These are phyloP conservation scores for Leptographium galeiforme DNA, from an alignment of 2,329 filamentous ascomycete genomes.

Conservation along the genomic window DNA sequence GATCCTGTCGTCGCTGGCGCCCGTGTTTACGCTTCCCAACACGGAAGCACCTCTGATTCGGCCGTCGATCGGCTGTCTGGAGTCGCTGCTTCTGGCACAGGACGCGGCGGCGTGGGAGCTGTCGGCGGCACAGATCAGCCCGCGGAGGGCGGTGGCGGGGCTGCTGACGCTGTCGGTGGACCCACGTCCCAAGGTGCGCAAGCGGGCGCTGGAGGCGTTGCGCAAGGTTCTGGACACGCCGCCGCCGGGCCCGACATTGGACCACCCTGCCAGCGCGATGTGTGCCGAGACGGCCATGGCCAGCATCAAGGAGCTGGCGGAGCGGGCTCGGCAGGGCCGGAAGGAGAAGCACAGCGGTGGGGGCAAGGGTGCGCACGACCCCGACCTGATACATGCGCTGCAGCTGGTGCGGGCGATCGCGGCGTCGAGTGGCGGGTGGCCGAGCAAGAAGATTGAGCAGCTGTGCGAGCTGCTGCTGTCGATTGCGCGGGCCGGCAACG, in stretches of 20 bases:
- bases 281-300: conserved; percentile 83
- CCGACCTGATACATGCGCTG: conserved; percentile 77
- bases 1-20: conserved; percentile 76
- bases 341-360: conserved; percentile 52
- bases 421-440: conserved; percentile 81
- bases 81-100: conserved; percentile 82
- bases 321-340: conserved; percentile 45
- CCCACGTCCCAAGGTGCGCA: conserved; percentile 82
- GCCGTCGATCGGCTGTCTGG: conserved; percentile 82
- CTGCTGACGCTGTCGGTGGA: conserved; percentile 77
- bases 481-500: conserved; percentile 81
- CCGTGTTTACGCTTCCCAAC: conserved; percentile 64
- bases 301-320: conserved; percentile 62
- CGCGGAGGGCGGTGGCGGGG: conserved; percentile 74
- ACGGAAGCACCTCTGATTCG: conserved; percentile 78
- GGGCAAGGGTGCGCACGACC: conserved; percentile 50
- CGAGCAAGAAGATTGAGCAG: conserved; percentile 85
- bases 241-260: conserved; percentile 80
- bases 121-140: conserved; percentile 68
- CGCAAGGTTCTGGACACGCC: conserved; percentile 70
- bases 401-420: conserved; percentile 88
- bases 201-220: conserved; percentile 81
- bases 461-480: conserved; percentile 79
- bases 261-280: conserved; percentile 92
- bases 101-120: conserved; percentile 81